These are phyloP conservation scores for Lactifluus subvellereus DNA, from an alignment of 768 basidiomycete species.

Conservation along the genomic window DNA sequence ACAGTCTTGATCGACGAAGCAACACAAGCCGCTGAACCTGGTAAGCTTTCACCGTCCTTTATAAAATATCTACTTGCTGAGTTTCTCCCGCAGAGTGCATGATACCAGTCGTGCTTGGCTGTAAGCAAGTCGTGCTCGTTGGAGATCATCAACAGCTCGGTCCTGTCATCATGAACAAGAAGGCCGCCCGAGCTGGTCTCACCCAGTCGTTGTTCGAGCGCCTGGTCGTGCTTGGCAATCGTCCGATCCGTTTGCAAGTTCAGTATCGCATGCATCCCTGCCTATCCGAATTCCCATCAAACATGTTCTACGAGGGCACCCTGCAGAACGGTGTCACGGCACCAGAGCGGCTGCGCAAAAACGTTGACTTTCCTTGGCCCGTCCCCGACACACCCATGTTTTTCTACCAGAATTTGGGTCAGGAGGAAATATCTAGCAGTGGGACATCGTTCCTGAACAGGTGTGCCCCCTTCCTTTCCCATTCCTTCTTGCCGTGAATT, in stretches of 20 bases:
- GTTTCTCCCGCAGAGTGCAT: constrained; percentile 72
- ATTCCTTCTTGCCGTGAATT: constrained; percentile 3
- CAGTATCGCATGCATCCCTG: constrained; percentile 99
- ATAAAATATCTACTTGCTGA: background rate
- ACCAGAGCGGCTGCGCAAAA: constrained; percentile 93
- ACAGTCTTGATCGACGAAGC: constrained; percentile 99
- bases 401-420: constrained; percentile 98
- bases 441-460: constrained; percentile 98
- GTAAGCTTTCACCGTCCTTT: constrained; percentile 37
- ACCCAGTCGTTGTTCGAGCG: constrained; percentile 98
- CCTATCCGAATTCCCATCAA: constrained; percentile 97
- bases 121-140: constrained; percentile 97
- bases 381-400: constrained; percentile 98
- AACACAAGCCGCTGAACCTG: constrained; percentile 96
- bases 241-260: constrained; percentile 96
- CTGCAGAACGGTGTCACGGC: constrained; percentile 99
- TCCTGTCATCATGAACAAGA: constrained; percentile 99
- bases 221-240: constrained; percentile 89
- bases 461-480: constrained; percentile 34
- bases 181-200: constrained; percentile 96
- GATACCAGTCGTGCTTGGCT: constrained; percentile 97
- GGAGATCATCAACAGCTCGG: constrained; percentile 97
- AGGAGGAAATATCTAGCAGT: constrained; percentile 97
- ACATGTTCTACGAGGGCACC: constrained; percentile 99
- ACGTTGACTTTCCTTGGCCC: constrained; percentile 99